phyloP scores from a whole-genome alignment of 495 filamentous ascomycete genomes.

The Aspergillus ellipticus region DNA sequence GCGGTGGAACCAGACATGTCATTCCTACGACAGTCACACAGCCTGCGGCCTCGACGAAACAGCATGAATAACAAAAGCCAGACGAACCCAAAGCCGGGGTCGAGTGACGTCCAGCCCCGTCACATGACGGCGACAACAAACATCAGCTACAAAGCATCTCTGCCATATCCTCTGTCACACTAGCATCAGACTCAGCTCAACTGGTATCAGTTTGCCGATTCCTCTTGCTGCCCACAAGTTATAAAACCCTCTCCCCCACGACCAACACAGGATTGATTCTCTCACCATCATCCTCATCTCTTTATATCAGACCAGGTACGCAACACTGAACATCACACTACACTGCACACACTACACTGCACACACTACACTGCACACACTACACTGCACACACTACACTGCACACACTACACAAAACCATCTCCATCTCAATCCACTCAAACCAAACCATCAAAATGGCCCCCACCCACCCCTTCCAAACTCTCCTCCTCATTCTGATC shows the following conservation, averaged over 20 bases:
- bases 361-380: no score
- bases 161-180: not conserved
- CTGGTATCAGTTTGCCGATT: not conserved
- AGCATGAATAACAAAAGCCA: no score
- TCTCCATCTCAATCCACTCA: no score
- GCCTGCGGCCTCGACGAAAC: not conserved
- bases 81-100: not conserved
- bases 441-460: not conserved
- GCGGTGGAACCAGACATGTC: not conserved
- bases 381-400: no score
- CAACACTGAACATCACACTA: not conserved
- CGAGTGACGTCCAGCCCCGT: not conserved
- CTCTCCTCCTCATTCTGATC: not conserved
- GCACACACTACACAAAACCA: no score
- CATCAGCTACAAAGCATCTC: not conserved
- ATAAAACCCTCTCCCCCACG: not conserved
- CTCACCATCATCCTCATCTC: not conserved
- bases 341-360: no score
- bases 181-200: not conserved
- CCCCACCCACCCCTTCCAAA: not conserved
- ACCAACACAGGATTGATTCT: not conserved
- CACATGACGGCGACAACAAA: not conserved
- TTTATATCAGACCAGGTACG: not conserved
- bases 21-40: not conserved
- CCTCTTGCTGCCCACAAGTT: not conserved